Evolutionary conservation across 169 alveolate genomes (phyloP).

Genomic region (Plasmodium coatneyi): DNA sequence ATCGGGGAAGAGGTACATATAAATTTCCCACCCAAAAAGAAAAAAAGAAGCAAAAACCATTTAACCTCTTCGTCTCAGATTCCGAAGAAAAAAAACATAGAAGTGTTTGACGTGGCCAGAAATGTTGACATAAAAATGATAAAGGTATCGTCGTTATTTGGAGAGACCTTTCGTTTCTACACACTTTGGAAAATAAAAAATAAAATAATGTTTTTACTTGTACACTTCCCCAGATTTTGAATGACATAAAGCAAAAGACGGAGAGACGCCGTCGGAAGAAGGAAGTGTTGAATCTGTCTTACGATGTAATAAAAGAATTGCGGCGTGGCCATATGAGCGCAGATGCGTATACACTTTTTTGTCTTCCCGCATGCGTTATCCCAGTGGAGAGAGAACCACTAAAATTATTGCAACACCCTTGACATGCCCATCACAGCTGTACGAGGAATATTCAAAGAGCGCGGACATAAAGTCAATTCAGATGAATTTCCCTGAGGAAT

Average conservation of each 20-base stretch:
- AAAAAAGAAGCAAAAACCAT: background rate
- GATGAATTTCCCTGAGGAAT: constrained; percentile 83
- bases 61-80: constrained; percentile 18
- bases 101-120: constrained; percentile 38
- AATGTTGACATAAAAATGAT: constrained; percentile 53
- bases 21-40: too few species aligned
- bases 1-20: background rate
- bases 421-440: constrained; percentile 14
- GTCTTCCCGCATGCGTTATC: background rate
- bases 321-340: background rate
- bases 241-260: constrained; percentile 57
- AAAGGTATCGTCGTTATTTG: constrained; percentile 78
- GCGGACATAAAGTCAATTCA: constrained; percentile 81
- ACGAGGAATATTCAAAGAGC: constrained; percentile 40
- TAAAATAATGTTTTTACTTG: background rate
- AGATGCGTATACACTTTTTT: background rate
- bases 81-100: constrained; percentile 53
- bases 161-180: constrained; percentile 27
- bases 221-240: constrained; percentile 4
- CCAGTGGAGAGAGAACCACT: background rate
- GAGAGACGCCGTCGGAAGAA: constrained; percentile 38
- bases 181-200: background rate
- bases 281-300: constrained; percentile 36
- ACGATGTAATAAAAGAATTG: constrained; percentile 24
- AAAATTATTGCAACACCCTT: background rate